Evolutionary conservation across 345 rosid species (phyloP).

Genomic region (Microcos paniculata): DNA sequence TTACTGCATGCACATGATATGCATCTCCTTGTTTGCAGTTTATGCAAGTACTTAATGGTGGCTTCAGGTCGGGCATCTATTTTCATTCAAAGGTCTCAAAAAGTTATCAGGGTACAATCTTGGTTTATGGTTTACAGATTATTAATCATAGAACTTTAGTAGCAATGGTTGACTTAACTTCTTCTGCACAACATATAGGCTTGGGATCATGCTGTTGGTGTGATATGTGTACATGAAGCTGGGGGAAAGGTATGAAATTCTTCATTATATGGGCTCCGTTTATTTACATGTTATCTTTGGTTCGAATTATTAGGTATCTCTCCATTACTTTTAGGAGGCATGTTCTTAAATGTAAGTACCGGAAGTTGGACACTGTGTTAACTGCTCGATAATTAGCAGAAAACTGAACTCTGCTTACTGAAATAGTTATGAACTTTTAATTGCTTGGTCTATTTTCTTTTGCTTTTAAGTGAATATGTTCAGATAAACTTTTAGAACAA

Average conservation of each 20-base stretch:
- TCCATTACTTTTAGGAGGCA: background rate
- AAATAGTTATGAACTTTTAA: background rate
- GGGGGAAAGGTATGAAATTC: constrained; percentile 72
- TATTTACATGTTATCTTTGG: background rate
- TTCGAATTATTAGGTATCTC: background rate
- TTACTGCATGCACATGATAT: constrained; percentile 6
- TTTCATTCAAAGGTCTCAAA: constrained; percentile 39
- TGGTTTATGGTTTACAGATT: background rate
- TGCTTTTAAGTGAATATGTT: background rate
- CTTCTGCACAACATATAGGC: constrained; percentile 39
- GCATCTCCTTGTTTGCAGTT: constrained; percentile 34
- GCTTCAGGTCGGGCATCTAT: constrained; percentile 61
- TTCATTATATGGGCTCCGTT: background rate
- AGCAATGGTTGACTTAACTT: constrained; percentile 8
- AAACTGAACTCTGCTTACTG: background rate
- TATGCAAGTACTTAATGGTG: constrained; percentile 67
- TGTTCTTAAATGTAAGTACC: background rate
- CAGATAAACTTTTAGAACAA: background rate
- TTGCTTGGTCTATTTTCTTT: background rate
- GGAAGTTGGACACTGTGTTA: background rate
- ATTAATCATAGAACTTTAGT: background rate
- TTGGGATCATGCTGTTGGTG: constrained; percentile 98
- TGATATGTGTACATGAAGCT: constrained; percentile 84
- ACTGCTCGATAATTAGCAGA: background rate
- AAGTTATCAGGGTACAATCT: constrained; percentile 39